Evolutionary conservation across 78 protist species (phyloP).

Genomic region (Speleostelium caveatum): DNA sequence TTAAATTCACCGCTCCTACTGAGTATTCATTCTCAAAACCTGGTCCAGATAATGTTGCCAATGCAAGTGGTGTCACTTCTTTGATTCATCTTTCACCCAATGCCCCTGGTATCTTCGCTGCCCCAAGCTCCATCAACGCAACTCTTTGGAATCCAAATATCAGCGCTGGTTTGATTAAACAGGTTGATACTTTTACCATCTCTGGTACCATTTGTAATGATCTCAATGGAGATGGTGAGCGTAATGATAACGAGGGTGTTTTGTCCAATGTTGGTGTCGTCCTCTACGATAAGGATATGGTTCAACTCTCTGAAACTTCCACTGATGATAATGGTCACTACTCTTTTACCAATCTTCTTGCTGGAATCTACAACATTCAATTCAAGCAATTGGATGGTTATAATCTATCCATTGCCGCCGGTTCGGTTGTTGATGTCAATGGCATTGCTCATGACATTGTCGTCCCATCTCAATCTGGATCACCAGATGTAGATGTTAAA

Average conservation of each 20-base stretch:
- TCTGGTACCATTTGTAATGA: slow-evolving; percentile 22
- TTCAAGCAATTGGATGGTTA: no score
- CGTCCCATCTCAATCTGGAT: neutral
- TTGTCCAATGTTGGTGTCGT: slow-evolving; percentile 13
- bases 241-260: slow-evolving; percentile 1
- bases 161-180: slow-evolving; percentile 4
- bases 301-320: slow-evolving; percentile 1
- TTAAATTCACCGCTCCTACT: slow-evolving; percentile 5
- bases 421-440: neutral
- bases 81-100: neutral
- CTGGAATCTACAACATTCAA: slow-evolving; percentile 20
- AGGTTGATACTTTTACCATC: neutral
- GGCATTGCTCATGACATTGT: neutral
- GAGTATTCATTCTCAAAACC: neutral
- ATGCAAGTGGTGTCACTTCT: neutral
- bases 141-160: slow-evolving; percentile 39
- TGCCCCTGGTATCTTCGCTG: neutral
- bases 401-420: neutral
- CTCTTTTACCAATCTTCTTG: neutral
- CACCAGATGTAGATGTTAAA: neutral
- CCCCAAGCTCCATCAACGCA: neutral
- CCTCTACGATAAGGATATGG: neutral
- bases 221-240: slow-evolving; percentile 18
- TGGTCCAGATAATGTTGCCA: slow-evolving; percentile 20
- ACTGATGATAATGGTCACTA: slow-evolving; percentile 5